Conservation (phyloP, 208 protist genomes). For the Wallacemonas sp. region DNA sequence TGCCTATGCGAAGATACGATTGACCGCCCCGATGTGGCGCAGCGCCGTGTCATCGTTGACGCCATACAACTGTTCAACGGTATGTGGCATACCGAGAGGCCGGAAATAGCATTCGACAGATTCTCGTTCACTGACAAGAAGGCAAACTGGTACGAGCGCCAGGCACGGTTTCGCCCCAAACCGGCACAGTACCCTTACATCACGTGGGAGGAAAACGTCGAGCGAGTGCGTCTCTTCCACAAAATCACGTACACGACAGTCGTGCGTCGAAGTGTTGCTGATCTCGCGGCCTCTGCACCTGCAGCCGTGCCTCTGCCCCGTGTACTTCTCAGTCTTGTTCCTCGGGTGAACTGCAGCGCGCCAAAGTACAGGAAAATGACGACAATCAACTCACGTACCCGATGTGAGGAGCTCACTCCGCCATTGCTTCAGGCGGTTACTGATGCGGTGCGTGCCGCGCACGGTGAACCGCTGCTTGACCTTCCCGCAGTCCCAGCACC, state of each 20-base stretch:
- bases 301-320: background rate
- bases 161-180: background rate
- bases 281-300: background rate
- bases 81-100: background rate
- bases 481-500: background rate
- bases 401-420: background rate
- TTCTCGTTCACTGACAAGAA: background rate
- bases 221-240: background rate
- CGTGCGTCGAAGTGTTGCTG: background rate
- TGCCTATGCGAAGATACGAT: slow-evolving; percentile 10
- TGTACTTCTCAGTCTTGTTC: background rate
- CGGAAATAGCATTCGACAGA: background rate
- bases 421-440: background rate
- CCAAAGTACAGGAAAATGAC: background rate
- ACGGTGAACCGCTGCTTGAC: background rate
- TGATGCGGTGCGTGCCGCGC: slow-evolving; percentile 1
- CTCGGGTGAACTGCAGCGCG: background rate
- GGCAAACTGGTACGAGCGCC: background rate
- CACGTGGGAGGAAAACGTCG: slow-evolving; percentile 8
- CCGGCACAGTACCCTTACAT: slow-evolving; percentile 2
- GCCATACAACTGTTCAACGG: background rate
- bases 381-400: slow-evolving; percentile 1
- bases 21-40: background rate
- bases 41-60: background rate
- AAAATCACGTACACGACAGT: background rate